These are phyloP conservation scores for Trypanosoma scelopori DNA, from an alignment of 208 protist genomes.

Conservation along the genomic window DNA sequence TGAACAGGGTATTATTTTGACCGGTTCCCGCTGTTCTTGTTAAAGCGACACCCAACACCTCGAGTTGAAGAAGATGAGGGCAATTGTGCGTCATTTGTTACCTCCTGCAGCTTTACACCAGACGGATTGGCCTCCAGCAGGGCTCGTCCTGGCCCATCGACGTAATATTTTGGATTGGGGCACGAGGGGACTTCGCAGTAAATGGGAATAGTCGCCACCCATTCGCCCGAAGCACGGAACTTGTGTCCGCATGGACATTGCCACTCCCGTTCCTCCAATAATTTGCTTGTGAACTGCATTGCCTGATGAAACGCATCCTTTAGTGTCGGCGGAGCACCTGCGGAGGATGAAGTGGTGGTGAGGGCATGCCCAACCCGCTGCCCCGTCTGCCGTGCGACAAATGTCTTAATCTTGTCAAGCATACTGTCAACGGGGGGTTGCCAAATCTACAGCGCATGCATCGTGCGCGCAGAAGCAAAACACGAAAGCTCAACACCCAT, in stretches of 20 bases:
- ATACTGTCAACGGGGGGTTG: conserved; percentile 44
- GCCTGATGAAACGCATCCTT: conserved; percentile 55
- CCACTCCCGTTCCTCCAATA: conserved; percentile 86
- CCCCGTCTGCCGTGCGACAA: conserved; percentile 54
- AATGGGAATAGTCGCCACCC: conserved; percentile 78
- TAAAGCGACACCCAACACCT: conserved; percentile 73
- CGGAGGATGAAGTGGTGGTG: conserved; percentile 26
- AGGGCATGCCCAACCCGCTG: conserved; percentile 53
- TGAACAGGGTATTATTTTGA: conserved; percentile 19
- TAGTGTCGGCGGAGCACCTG: conserved; percentile 41
- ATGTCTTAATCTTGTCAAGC: conserved; percentile 80
- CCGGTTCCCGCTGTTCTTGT: too few species aligned
- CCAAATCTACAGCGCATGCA: conserved; percentile 32
- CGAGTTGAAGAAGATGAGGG: conserved; percentile 10
- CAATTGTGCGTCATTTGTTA: conserved; percentile 29
- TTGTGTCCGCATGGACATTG: conserved; percentile 90
- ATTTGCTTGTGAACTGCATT: conserved; percentile 55
- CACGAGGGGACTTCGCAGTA: conserved; percentile 90
- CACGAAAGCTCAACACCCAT: background rate
- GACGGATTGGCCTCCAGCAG: conserved; percentile 83
- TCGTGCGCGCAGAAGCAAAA: conserved; percentile 3
- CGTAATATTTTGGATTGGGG: conserved; percentile 90
- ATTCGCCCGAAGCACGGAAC: conserved; percentile 83
- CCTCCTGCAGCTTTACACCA: conserved; percentile 78
- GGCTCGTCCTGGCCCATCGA: conserved; percentile 78